Evolutionary conservation across 2,329 filamentous ascomycete genomes (phyloP).

Genomic region (Apiospora malaysiana): DNA sequence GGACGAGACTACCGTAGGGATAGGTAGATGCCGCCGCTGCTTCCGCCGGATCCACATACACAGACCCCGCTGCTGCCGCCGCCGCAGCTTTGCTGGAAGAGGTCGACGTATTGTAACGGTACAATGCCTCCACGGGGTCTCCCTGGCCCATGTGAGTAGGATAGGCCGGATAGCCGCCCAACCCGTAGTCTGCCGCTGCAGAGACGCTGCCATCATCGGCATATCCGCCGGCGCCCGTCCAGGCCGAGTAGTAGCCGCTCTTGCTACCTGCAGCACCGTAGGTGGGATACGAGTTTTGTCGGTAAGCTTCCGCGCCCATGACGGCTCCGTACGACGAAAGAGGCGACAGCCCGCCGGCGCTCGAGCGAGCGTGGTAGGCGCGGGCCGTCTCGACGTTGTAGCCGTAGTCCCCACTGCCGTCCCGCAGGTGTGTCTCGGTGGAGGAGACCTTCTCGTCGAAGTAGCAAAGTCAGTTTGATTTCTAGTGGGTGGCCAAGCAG

Average conservation of each 20-base stretch:
- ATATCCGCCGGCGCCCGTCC: slow-evolving; percentile 41
- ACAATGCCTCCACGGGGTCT: slow-evolving; percentile 42
- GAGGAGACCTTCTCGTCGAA: slow-evolving; percentile 42
- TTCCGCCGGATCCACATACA: slow-evolving; percentile 45
- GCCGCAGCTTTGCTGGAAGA: slow-evolving; percentile 27
- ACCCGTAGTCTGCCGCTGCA: slow-evolving; percentile 40
- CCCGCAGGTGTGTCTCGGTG: slow-evolving; percentile 43
- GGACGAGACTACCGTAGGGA: slow-evolving; percentile 44
- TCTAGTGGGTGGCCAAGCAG: too few species aligned
- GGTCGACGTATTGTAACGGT: slow-evolving; percentile 35
- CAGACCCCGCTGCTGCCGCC: slow-evolving; percentile 30
- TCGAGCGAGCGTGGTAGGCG: slow-evolving; percentile 36
- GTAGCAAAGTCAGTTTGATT: not conserved
- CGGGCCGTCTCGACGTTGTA: slow-evolving; percentile 46
- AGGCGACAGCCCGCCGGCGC: slow-evolving; percentile 34
- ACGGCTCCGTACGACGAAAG: slow-evolving; percentile 43
- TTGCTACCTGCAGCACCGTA: slow-evolving; percentile 29
- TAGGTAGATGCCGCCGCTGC: slow-evolving; percentile 34
- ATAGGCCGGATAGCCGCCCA: slow-evolving; percentile 42
- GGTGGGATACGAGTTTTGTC: slow-evolving; percentile 41
- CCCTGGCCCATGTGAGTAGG: slow-evolving; percentile 35
- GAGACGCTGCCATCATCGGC: slow-evolving; percentile 37
- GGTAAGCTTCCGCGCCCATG: slow-evolving; percentile 41
- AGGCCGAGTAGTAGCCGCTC: slow-evolving; percentile 41
- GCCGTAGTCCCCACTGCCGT: slow-evolving; percentile 39